phyloP scores from a whole-genome alignment of 495 filamentous ascomycete species.

The Emericellopsis terricola region DNA sequence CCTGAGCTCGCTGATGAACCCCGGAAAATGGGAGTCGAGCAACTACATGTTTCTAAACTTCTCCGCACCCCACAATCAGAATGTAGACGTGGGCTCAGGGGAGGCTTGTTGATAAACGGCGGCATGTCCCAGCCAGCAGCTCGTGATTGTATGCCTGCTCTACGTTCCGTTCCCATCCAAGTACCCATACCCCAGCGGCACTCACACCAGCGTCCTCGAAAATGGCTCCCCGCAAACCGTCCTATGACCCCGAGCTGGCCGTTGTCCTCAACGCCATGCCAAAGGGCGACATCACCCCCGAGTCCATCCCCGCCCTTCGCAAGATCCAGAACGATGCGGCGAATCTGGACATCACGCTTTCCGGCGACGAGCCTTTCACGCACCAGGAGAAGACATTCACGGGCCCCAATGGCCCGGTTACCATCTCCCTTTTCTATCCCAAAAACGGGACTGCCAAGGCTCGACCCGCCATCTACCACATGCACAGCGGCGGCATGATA shows the following conservation, averaged over 20 bases:
- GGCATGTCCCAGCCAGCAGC: too few species aligned
- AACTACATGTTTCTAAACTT: too few species aligned
- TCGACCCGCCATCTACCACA: conserved; percentile 13
- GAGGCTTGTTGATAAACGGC: too few species aligned
- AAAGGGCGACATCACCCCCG: background rate
- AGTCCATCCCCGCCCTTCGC: background rate
- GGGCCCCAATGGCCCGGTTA: background rate
- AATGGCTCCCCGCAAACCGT: background rate
- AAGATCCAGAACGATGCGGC: background rate
- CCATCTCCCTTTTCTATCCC: background rate
- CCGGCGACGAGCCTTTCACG: background rate
- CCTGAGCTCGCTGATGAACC: too few species aligned
- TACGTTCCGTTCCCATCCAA: too few species aligned
- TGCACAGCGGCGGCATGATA: conserved; percentile 23
- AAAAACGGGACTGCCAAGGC: background rate
- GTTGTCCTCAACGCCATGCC: background rate
- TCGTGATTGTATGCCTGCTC: too few species aligned
- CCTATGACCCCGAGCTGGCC: background rate
- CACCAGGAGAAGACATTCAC: background rate
- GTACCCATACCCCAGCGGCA: too few species aligned
- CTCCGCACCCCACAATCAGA: too few species aligned
- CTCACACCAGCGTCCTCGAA: too few species aligned
- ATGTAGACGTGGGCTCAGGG: too few species aligned
- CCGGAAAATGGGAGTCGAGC: too few species aligned
- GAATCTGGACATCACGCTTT: background rate